A percentile compares a stretch with the other conserved stretches of the same genome.
These are phyloP conservation scores for Acacia melanoxylon DNA, from an alignment of 306 rosid species.

Conservation along the genomic window DNA sequence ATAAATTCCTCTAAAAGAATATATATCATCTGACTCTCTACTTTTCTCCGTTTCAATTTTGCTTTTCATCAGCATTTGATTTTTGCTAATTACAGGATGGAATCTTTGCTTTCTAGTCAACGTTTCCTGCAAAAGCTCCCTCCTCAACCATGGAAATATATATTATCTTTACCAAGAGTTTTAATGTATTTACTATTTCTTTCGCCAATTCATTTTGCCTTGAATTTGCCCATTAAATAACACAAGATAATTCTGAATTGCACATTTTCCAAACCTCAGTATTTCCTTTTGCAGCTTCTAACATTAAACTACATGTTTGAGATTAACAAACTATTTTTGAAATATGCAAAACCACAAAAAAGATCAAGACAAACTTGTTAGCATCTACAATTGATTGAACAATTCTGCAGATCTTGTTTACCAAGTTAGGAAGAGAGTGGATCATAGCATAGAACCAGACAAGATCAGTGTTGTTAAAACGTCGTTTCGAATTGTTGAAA, in stretches of 20 bases:
- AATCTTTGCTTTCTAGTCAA: neutral
- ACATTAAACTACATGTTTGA: neutral
- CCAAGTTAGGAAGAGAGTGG: neutral
- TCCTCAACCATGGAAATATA: constrained; percentile 2
- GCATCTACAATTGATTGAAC: neutral
- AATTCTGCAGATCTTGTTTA: neutral
- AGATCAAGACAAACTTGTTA: neutral
- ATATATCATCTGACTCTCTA: neutral
- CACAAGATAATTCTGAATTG: neutral
- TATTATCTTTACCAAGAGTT: neutral
- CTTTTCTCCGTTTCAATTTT: constrained; percentile 8
- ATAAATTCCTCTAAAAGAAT: constrained; percentile 5
- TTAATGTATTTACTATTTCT: neutral
- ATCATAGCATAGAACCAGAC: neutral
- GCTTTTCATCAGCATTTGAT: neutral
- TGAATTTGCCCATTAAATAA: no score
- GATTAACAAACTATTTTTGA: neutral
- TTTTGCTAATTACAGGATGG: neutral
- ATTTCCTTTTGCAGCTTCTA: neutral
- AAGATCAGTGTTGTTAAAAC: no score
- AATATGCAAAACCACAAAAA: neutral
- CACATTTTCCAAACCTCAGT: constrained; percentile 21
- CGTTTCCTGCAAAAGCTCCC: neutral
- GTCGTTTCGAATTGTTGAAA: no score
- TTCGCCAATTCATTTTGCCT: neutral